These are phyloP conservation scores for Aleurites moluccanus DNA, from an alignment of 441 rosid genomes.

Conservation along the genomic window DNA sequence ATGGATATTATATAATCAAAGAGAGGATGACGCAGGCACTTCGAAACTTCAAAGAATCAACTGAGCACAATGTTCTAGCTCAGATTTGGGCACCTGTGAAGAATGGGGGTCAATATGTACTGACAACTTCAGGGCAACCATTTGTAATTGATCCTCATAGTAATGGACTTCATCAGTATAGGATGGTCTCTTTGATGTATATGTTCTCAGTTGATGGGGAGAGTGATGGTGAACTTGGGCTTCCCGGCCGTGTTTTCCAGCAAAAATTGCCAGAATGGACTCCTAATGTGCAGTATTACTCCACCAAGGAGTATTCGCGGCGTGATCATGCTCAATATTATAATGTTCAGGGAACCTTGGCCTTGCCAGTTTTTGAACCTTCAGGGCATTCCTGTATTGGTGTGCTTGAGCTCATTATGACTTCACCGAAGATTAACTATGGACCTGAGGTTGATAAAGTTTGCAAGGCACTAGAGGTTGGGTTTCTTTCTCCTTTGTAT, in stretches of 20 bases:
- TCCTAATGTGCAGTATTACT: slow-evolving; percentile 87
- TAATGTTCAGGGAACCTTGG: slow-evolving; percentile 84
- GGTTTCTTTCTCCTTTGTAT: slow-evolving; percentile 32
- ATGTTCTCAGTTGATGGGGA: slow-evolving; percentile 76
- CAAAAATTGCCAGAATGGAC: slow-evolving; percentile 91
- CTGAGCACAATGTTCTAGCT: slow-evolving; percentile 78
- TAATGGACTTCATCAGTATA: slow-evolving; percentile 72
- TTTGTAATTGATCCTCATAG: slow-evolving; percentile 76
- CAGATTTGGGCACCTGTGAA: slow-evolving; percentile 95
- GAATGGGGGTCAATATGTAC: slow-evolving; percentile 52
- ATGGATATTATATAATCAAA: slow-evolving; percentile 59
- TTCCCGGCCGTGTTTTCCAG: slow-evolving; percentile 91
- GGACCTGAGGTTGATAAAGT: slow-evolving; percentile 96
- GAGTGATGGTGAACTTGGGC: slow-evolving; percentile 68
- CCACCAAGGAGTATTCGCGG: slow-evolving; percentile 73
- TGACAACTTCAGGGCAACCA: slow-evolving; percentile 90
- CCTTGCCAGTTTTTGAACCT: slow-evolving; percentile 90
- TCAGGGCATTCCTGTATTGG: slow-evolving; percentile 76
- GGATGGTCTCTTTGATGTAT: slow-evolving; percentile 77
- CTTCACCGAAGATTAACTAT: slow-evolving; percentile 79
- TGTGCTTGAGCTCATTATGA: slow-evolving; percentile 89
- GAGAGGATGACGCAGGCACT: slow-evolving; percentile 90
- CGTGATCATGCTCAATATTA: slow-evolving; percentile 70
- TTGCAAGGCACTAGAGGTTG: slow-evolving; percentile 98
- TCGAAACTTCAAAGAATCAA: slow-evolving; percentile 71